Base-by-base conservation (phyloP, 768 basidiomycete species). In the Russula earlei region DNA sequence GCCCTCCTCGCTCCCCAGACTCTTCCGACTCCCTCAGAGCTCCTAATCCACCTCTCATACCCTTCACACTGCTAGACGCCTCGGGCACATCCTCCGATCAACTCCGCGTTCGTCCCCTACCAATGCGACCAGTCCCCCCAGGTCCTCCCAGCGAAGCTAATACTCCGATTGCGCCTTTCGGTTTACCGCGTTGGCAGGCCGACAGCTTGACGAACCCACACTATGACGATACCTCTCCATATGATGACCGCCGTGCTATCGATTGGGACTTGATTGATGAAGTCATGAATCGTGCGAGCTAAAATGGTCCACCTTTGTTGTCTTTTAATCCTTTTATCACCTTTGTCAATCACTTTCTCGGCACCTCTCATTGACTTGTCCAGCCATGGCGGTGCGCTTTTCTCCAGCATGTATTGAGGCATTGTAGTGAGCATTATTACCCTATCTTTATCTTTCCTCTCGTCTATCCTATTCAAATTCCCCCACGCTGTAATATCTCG, bases 251-350 rank as follows among this genome's bases (percentile, higher is more conserved):
- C 24, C 42, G 52, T 25, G 46, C 46, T 24, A 62, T 62, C 44
- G 61, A 62, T 44, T 62, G 61, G 61, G 59, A 54, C 38, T 31
- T 60, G 51, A 62, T 62, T 31, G 59, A 62, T 34, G 61, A 62
- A 52, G 48, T 62, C 14, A 60, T 62, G 59, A 60, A 22, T 27
- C 29, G 44, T 19, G 34, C 61, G 12, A 22, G 34, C 4, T 58
- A 34, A 58, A 55, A 46, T 1, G 5, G 6, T 6, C 19, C 7
- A 17, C 29, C 8, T 7, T 22, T 36, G 15, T 41, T 20, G 22
- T 27, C 12, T 41, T 34, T 41, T 24, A 7, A 1, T 36, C 12
- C 19, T n/a, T n/a, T 38, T 50, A 31, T 49, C 12, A 17, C 10
- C 10, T 36, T n/a, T 49, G 20, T 43, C 33, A 43, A 49, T 41